A percentile compares a stretch with the other conserved stretches of the same genome.
Evolutionary conservation across 2,329 filamentous ascomycete species (phyloP).

Genomic region (Emergomyces africanus): DNA sequence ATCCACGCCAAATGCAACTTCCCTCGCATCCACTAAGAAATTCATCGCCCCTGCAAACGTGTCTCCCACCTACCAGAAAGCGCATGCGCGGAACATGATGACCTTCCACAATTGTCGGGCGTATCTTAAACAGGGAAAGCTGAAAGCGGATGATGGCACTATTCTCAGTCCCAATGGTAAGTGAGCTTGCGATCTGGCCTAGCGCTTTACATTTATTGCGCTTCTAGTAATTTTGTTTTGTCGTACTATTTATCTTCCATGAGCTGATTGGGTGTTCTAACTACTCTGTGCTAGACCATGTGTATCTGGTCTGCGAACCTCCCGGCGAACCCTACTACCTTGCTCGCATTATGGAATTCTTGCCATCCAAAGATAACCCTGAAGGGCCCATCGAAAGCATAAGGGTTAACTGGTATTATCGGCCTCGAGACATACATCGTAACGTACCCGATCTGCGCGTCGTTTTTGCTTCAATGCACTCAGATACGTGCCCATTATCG

Average conservation of each 20-base stretch:
- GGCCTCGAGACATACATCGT: constrained; percentile 87
- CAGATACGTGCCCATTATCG: constrained; percentile 84
- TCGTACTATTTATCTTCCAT: not conserved
- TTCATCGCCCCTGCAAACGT: constrained; percentile 21
- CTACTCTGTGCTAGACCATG: constrained; percentile 48
- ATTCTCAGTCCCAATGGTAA: constrained; percentile 73
- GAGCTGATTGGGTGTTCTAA: constrained; percentile 4
- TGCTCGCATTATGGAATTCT: constrained; percentile 95
- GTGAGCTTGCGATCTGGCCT: constrained; percentile 15
- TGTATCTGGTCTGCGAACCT: constrained; percentile 94
- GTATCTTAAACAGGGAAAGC: constrained; percentile 58
- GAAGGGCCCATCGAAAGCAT: constrained; percentile 68
- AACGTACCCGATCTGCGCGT: constrained; percentile 82
- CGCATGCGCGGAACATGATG: constrained; percentile 55
- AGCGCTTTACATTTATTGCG: not conserved
- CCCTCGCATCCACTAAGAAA: constrained; percentile 19
- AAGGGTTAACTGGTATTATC: constrained; percentile 96
- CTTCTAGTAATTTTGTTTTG: not conserved
- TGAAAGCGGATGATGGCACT: constrained; percentile 86
- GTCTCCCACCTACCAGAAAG: constrained; percentile 16
- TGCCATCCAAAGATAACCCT: constrained; percentile 65
- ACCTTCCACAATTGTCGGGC: constrained; percentile 64
- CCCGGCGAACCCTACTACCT: constrained; percentile 97
- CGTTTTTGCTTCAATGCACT: constrained; percentile 97
- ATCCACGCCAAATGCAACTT: constrained; percentile 11